These are phyloP conservation scores for Debaryomyces fabryi DNA, from an alignment of 1,139 yeast genomes.

Conservation along the genomic window DNA sequence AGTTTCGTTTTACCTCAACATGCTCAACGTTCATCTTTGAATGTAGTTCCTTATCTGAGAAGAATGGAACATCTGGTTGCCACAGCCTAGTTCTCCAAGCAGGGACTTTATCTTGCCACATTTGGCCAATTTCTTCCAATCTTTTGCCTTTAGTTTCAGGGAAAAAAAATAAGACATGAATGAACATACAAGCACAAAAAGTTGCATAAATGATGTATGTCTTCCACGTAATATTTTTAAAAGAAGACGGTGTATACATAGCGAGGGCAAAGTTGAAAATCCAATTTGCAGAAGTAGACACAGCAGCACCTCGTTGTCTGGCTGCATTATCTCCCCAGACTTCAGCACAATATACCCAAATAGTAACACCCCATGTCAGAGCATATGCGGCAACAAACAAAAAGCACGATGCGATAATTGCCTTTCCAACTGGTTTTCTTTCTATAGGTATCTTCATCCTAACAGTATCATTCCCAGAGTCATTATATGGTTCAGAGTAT, in stretches of 20 bases:
- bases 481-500: conserved; percentile 38
- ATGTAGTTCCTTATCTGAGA: conserved; percentile 43
- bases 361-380: conserved; percentile 55
- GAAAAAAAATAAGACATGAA: conserved; percentile 68
- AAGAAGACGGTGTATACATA: conserved; percentile 48
- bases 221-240: conserved; percentile 49
- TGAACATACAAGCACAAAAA: conserved; percentile 54
- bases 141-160: conserved; percentile 64
- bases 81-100: conserved; percentile 57
- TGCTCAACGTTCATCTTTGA: not conserved
- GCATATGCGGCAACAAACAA: conserved; percentile 52
- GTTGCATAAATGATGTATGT: conserved; percentile 50
- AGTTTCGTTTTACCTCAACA: not conserved
- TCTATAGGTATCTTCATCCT: conserved; percentile 18
- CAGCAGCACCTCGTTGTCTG: conserved; percentile 55
- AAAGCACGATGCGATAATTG: conserved; percentile 54
- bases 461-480: conserved; percentile 37
- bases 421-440: conserved; percentile 41
- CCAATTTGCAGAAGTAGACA: conserved; percentile 51
- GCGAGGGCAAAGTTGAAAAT: conserved; percentile 48
- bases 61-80: conserved; percentile 44
- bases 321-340: conserved; percentile 52
- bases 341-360: conserved; percentile 54
- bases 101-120: conserved; percentile 59
- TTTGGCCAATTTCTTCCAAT: conserved; percentile 63